A percentile compares a stretch with the other conserved stretches of the same genome.
phyloP scores from a whole-genome alignment of 2,329 filamentous ascomycete genomes.

The Pyrenochaeta sp. region DNA sequence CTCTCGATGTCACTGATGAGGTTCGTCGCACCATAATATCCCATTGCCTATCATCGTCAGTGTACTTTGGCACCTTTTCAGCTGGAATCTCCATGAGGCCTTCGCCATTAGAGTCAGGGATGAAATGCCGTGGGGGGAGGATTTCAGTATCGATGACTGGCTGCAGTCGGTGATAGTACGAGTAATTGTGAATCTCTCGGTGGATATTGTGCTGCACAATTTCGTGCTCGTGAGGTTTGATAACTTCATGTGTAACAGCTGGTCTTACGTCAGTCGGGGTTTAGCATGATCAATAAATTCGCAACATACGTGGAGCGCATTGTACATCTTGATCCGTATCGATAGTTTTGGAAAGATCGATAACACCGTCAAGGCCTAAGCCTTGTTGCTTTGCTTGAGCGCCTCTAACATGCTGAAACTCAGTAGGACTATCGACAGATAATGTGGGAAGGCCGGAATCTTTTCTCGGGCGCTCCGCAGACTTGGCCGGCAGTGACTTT shows the following conservation, averaged over 20 bases:
- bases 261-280: constrained; percentile 13
- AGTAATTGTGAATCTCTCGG: constrained; percentile 63
- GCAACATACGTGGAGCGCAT: constrained; percentile 49
- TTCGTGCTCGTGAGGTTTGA: constrained; percentile 55
- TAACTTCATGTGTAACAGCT: constrained; percentile 61
- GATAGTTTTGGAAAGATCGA: constrained; percentile 48
- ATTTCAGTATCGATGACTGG: constrained; percentile 62
- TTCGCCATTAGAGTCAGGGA: constrained; percentile 44
- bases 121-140: constrained; percentile 61
- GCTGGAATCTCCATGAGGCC: constrained; percentile 56
- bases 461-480: no score
- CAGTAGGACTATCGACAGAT: no score
- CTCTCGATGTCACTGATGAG: no score
- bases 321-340: constrained; percentile 48
- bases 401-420: no score
- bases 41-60: constrained; percentile 38
- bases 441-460: no score
- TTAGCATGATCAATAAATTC: background rate
- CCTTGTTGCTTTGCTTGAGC: constrained; percentile 10
- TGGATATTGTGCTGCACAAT: constrained; percentile 57
- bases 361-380: constrained; percentile 35
- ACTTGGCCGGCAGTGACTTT: no score
- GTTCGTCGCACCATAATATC: no score
- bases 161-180: constrained; percentile 61
- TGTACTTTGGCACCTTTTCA: constrained; percentile 48